A percentile compares a stretch with the other conserved stretches of the same genome.
Evolutionary conservation across 2,329 filamentous ascomycete genomes (phyloP).

Genomic region (Pyrenophora seminiperda): DNA sequence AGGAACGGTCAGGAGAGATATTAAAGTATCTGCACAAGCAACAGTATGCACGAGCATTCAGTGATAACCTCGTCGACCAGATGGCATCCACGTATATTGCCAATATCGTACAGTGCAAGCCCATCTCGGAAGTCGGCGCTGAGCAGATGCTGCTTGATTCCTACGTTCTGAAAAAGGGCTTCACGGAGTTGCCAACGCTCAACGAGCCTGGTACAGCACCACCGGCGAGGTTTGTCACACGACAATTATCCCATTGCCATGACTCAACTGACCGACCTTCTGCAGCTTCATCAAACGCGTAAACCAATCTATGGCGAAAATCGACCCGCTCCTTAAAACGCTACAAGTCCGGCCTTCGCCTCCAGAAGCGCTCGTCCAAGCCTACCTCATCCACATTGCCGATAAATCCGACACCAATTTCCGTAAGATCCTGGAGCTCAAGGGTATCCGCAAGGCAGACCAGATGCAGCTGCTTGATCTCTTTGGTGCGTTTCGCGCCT

Average conservation of each 20-base stretch:
- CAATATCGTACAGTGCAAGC: slow-evolving; percentile 86
- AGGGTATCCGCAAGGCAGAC: slow-evolving; percentile 83
- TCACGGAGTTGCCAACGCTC: slow-evolving; percentile 71
- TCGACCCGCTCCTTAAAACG: slow-evolving; percentile 93
- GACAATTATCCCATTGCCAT: background rate
- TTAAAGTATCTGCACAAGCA: slow-evolving; percentile 81
- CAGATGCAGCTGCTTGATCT: slow-evolving; percentile 83
- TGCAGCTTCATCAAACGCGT: slow-evolving; percentile 81
- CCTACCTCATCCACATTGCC: slow-evolving; percentile 95
- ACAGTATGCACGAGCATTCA: slow-evolving; percentile 92
- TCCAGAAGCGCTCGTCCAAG: slow-evolving; percentile 91
- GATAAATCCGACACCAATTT: slow-evolving; percentile 95
- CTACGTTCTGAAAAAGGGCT: slow-evolving; percentile 82
- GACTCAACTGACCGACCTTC: slow-evolving; percentile 41
- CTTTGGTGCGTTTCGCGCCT: slow-evolving; percentile 82
- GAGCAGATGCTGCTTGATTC: slow-evolving; percentile 98
- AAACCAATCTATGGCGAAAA: slow-evolving; percentile 78
- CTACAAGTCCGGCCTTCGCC: slow-evolving; percentile 91
- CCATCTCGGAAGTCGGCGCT: slow-evolving; percentile 90
- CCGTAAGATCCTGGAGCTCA: slow-evolving; percentile 92
- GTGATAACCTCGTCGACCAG: slow-evolving; percentile 92
- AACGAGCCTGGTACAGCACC: slow-evolving; percentile 63
- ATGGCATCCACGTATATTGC: slow-evolving; percentile 78
- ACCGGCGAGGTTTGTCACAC: slow-evolving; percentile 52
- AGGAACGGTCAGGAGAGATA: slow-evolving; percentile 73